Base-by-base conservation (phyloP, 2,329 filamentous ascomycete species). In the Curvularia verruculosa region DNA sequence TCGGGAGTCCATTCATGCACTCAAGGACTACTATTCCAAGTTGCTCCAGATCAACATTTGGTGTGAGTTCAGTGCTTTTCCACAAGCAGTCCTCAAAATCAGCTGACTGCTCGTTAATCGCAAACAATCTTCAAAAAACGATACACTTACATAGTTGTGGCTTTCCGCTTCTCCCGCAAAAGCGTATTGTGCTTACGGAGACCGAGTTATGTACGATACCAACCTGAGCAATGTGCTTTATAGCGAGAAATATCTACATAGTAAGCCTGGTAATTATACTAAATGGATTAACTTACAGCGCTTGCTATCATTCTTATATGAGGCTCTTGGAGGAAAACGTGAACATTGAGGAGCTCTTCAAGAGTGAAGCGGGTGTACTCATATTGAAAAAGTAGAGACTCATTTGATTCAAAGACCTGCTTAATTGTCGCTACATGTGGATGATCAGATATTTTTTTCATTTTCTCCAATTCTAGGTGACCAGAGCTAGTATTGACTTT, bases 301-400 rank as follows among this genome's bases (percentile, higher is more conserved):
- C 48, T 50, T 18, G 48, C 48, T n/a, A 50, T 50, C 12, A 34
- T 18, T 41, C 26, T 8, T 23, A 50, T 50, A 21, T 50, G 18
- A 5, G 26, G 18, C 10, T 50, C 37, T 8, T 43, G n/a, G 9
- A 50, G 48, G 19, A 18, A 10, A 5, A 13, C 41, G 26, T 50
- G 24, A 6, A 50, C 37, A 23, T 43, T 50, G 3, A 52, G 49
- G 28, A 52, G 19, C 24, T 52, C 49, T 45, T 52, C 40, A 7
- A 52, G 40, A 8, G 40, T 52, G 7, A 28, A 52, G 12, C 40
- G 21, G 43, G 49, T 37, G 41, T 45, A 52, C 21, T 52, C 29
- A 13, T 37, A 19, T n/a, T 52, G n/a, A 23, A 52, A 45, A 12
- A 45, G 34, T 2, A 52, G 2, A 1, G 15, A 39, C 3, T 6